Base-by-base conservation (phyloP, 2,329 filamentous ascomycete genomes). In the Teratosphaeria pseudoeucalypti region DNA sequence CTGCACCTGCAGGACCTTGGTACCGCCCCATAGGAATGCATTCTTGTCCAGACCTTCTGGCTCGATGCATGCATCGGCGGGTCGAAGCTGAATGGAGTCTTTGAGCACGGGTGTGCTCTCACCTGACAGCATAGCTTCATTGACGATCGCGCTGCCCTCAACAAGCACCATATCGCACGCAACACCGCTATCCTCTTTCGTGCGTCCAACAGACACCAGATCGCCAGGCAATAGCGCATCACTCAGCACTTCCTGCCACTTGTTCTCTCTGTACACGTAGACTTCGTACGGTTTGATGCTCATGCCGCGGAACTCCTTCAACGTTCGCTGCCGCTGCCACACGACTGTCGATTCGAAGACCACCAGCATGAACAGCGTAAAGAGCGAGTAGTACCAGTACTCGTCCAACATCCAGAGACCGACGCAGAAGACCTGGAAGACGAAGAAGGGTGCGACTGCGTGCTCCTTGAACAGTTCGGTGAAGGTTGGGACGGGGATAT, bases 351-450 rank as follows among this genome's bases (percentile, higher is more conserved):
- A 96, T 79, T 99, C 94, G 68, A 99, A 99, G 61, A 85, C 87
- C 66, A 99, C 90, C 59, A 99, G 84, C 95, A 99, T 99, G 78
- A 97, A 92, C 26, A 99, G 85, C 0, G 95, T 99, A 76, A 99
- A 99, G 23, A 99, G 84, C 62, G 94, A 97, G 78, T 99, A 99
- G 80, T 99, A 99, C 94, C 95, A 99, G 78, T 97, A 99, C 77
- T 99, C 95, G 72, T 99, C 94, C 72, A 99, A 79, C 86, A 97
- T 90, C 94, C 94, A 99, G 62, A 99, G 79, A 16, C 94, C 95
- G 60, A 99, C 94, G 69, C 95, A 99, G 79, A 99, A 99, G 62
- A 99, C 82, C 80, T 99, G 94, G 78, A 99, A 99, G 64, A 99
- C 92, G 76, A 99, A 99, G 81, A 99, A 99, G 5, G 94, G 94